These are phyloP conservation scores for Thuja plicata DNA, from an alignment of 83 land plant genomes.

Conservation along the genomic window DNA sequence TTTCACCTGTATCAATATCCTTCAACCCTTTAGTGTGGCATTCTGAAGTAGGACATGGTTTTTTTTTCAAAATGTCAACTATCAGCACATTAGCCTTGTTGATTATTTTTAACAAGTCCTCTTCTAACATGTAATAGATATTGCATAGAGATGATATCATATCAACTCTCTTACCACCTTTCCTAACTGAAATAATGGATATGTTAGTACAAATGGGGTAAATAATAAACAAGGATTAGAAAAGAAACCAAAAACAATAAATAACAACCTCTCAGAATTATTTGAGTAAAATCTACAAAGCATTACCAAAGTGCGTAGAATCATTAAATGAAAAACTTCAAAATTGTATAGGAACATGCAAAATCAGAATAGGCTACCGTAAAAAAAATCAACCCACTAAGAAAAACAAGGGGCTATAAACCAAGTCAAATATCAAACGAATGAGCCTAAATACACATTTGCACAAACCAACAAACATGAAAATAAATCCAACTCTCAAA, in stretches of 20 bases:
- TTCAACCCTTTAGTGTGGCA: constrained; percentile 40
- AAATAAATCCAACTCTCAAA: background rate
- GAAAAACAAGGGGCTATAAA: background rate
- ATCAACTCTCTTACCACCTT: too few species aligned
- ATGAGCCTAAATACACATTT: constrained; percentile 2
- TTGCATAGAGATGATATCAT: too few species aligned
- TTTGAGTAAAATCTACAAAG: too few species aligned
- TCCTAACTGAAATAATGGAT: too few species aligned
- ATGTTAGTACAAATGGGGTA: too few species aligned
- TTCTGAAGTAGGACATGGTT: constrained; percentile 40
- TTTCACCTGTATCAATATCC: constrained; percentile 65
- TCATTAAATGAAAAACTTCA: constrained; percentile 9
- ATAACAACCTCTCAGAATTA: too few species aligned
- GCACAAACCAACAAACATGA: background rate
- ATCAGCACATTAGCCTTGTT: constrained; percentile 23
- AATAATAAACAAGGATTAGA: background rate
- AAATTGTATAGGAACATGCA: constrained; percentile 74
- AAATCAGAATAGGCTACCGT: constrained; percentile 72
- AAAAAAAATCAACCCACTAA: background rate
- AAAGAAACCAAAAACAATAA: background rate
- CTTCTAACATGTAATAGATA: too few species aligned
- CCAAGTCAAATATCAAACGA: background rate
- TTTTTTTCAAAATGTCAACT: constrained; percentile 54
- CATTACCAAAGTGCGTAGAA: too few species aligned
- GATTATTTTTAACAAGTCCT: too few species aligned